phyloP scores from a whole-genome alignment of 208 protist species.

The Wallacemonas sp. region DNA sequence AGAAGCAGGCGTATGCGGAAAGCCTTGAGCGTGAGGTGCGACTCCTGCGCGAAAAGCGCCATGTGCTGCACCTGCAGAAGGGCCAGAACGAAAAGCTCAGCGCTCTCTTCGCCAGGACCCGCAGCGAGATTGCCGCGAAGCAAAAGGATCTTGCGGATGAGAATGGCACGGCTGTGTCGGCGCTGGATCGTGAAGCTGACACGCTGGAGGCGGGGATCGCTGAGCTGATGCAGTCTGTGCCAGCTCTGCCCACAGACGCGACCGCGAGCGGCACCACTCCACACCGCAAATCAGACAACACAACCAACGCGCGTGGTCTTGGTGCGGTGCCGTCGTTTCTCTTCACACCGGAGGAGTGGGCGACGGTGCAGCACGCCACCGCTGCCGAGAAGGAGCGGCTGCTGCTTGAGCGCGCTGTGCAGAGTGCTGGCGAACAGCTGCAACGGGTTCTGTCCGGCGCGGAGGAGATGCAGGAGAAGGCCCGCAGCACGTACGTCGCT shows the following conservation, averaged over 20 bases:
- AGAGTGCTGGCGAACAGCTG: neutral
- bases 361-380: constrained; percentile 2
- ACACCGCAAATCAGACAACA: constrained; percentile 7
- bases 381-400: constrained; percentile 9
- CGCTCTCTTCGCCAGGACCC: constrained; percentile 15
- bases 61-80: constrained; percentile 18
- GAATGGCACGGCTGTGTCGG: constrained; percentile 21
- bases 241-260: neutral
- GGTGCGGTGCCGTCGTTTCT: constrained; percentile 1
- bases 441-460: constrained; percentile 15
- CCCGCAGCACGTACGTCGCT: neutral
- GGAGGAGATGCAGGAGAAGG: neutral
- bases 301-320: neutral
- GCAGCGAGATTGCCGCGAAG: constrained; percentile 25
- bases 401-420: neutral
- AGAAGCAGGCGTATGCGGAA: constrained; percentile 13
- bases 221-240: neutral
- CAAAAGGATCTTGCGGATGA: constrained; percentile 28
- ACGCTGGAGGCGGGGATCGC: constrained; percentile 16
- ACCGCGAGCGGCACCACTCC: neutral
- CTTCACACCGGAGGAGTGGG: constrained; percentile 13
- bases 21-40: constrained; percentile 23
- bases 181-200: constrained; percentile 15
- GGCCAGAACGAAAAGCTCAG: constrained; percentile 26
- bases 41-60: constrained; percentile 18